Evolutionary conservation across 306 rosid species (phyloP), one percentile per base, ranked within the genome.

Genomic region (Citrullus colocynthis): DNA sequence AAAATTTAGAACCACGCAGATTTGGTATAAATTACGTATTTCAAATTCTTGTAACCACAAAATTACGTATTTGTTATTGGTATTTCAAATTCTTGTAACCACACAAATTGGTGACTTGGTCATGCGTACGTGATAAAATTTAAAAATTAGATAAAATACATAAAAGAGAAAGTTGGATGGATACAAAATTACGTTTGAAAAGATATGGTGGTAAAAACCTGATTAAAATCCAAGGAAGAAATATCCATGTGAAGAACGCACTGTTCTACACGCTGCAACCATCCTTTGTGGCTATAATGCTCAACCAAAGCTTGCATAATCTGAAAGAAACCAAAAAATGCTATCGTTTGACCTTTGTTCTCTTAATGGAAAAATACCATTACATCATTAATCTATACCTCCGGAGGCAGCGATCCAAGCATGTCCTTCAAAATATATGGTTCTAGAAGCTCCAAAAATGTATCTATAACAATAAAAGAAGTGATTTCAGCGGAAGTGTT

Each of bases 201-300:
- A 80, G 69, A 66, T 80, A 57, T 56, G 17, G 57, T 39, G 85
- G 81, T 79, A 82, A 73, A 59, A 67, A 92, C 98, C 98, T 95
- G 98, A 85, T 92, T 92, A 82, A 95, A 95, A 90, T 95, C 97
- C 85, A 95, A 92, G 78, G 98, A 95, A 79, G 97, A 92, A 81
- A 95, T 95, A 84, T 95, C 99, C 97, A 95, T 95, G 88, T 95
- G 99, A 85, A 95, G 99, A 65, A 95, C 99, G 55, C 97, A 92
- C 83, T 95, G 97, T 83, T 95, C 99, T 79, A 95, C 96, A 64
- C 96, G 84, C 83, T 89, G 97, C 79, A 92, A 81, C 99, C 99
- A 95, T 75, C 97, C 97, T 82, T 84, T 95, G 71, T 63, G 74
- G 85, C 99, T 92, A 76, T 92, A 95, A 82, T 95, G 91, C 88